These are phyloP conservation scores for Xylaria sp. DNA, from an alignment of 2,329 filamentous ascomycete species.

Conservation along the genomic window DNA sequence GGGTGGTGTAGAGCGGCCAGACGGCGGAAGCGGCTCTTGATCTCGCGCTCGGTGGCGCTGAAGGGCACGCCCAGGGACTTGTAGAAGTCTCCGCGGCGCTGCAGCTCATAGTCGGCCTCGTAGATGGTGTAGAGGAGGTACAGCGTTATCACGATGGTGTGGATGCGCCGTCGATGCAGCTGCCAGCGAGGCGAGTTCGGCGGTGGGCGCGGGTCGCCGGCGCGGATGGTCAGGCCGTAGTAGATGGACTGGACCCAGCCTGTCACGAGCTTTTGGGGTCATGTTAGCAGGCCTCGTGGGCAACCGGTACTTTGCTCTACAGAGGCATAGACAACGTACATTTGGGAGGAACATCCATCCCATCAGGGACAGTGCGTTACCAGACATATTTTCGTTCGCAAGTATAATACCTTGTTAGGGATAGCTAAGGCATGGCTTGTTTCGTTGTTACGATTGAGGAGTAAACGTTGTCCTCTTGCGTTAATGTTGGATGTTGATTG, in stretches of 20 bases:
- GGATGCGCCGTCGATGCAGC: slow-evolving; percentile 81
- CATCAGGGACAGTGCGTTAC: slow-evolving; percentile 59
- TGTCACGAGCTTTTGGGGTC: slow-evolving; percentile 72
- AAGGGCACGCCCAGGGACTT: slow-evolving; percentile 76
- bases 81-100: slow-evolving; percentile 79
- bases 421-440: slow-evolving; percentile 38
- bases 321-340: slow-evolving; percentile 50
- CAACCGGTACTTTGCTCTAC: neutral
- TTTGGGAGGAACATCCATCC: slow-evolving; percentile 68
- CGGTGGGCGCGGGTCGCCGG: slow-evolving; percentile 81
- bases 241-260: slow-evolving; percentile 81
- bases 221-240: slow-evolving; percentile 89
- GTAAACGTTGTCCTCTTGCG: slow-evolving; percentile 11
- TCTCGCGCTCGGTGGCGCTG: slow-evolving; percentile 74
- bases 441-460: neutral
- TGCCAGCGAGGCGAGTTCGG: slow-evolving; percentile 75
- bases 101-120: slow-evolving; percentile 86
- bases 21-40: slow-evolving; percentile 87
- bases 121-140: slow-evolving; percentile 95
- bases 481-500: neutral
- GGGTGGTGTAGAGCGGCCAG: slow-evolving; percentile 80
- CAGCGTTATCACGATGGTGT: slow-evolving; percentile 80
- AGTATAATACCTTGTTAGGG: neutral
- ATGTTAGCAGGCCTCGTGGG: slow-evolving; percentile 8
- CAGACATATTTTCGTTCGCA: slow-evolving; percentile 55